Evolutionary conservation across 1,284 basidiomycete genomes (phyloP).

Genomic region (Omphalotus olearius): DNA sequence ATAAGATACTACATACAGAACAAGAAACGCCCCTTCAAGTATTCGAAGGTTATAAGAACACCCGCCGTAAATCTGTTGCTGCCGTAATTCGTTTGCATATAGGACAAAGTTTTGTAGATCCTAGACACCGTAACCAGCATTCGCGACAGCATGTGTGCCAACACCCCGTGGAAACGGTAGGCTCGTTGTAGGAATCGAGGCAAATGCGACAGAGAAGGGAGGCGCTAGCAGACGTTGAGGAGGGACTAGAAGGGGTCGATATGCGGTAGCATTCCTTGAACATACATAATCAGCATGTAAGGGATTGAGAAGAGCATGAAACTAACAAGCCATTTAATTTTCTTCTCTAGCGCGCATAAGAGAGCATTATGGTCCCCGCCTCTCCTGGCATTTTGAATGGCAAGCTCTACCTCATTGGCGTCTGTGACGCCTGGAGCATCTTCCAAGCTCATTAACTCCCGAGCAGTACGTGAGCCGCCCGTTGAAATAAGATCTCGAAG

Average conservation of each 20-base stretch:
- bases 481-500: constrained; percentile 49
- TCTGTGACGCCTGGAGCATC: constrained; percentile 41
- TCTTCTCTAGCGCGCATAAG: constrained; percentile 54
- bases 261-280: too few relatives aligned
- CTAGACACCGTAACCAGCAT: constrained; percentile 77
- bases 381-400: constrained; percentile 43
- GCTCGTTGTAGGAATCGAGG: constrained; percentile 69
- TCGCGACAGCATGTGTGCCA: constrained; percentile 80
- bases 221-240: constrained; percentile 26
- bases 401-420: constrained; percentile 43
- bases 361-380: constrained; percentile 44
- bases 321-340: constrained; percentile 54
- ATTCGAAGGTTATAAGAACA: constrained; percentile 41
- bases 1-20: too few relatives aligned
- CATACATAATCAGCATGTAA: not conserved
- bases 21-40: too few relatives aligned
- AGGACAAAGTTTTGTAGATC: constrained; percentile 75
- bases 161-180: constrained; percentile 77
- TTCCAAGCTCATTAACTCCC: constrained; percentile 27
- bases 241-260: constrained; percentile 21
- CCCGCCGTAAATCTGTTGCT: constrained; percentile 63
- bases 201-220: constrained; percentile 69
- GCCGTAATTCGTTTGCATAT: constrained; percentile 81
- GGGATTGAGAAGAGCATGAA: constrained; percentile 6
- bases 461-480: constrained; percentile 31